Conservation (phyloP, 1,284 basidiomycete species). For the Fomitopsis palustris region DNA sequence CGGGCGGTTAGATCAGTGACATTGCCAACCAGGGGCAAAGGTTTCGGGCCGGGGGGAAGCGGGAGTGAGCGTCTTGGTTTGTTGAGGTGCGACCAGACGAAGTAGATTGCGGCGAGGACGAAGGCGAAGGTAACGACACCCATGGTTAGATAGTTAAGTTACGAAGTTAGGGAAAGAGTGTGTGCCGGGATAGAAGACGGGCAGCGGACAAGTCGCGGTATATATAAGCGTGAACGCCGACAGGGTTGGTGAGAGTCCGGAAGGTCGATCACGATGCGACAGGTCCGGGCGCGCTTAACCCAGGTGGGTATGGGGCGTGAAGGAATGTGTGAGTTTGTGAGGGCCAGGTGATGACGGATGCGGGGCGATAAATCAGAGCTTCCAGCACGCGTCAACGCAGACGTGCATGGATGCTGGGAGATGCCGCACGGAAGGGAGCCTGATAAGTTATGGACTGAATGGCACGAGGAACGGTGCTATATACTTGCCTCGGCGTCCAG, state of each 20-base stretch:
- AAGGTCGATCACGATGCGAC: neutral
- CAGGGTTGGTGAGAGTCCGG: neutral
- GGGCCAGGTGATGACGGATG: neutral
- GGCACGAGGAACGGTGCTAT: neutral
- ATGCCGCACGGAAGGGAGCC: neutral
- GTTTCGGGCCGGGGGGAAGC: conserved; percentile 63
- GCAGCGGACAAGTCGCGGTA: conserved; percentile 1
- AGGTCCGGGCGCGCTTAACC: neutral
- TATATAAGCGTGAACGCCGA: neutral
- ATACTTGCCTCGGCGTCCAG: neutral
- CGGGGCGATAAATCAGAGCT: neutral
- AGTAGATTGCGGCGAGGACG: conserved; percentile 16
- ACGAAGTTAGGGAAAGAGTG: conserved; percentile 8
- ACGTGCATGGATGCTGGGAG: neutral
- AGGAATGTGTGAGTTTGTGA: neutral
- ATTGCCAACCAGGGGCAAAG: conserved; percentile 62
- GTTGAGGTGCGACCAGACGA: conserved; percentile 20
- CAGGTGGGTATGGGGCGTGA: neutral
- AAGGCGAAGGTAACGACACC: neutral
- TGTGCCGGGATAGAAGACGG: neutral
- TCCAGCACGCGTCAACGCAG: neutral
- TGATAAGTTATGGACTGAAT: neutral
- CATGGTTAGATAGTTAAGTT: conserved; percentile 12
- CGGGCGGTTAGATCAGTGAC: conserved; percentile 53
- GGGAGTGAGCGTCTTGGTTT: conserved; percentile 15